These are phyloP conservation scores for Wallacemonas rigidus DNA, from an alignment of 208 protist species.

Conservation along the genomic window DNA sequence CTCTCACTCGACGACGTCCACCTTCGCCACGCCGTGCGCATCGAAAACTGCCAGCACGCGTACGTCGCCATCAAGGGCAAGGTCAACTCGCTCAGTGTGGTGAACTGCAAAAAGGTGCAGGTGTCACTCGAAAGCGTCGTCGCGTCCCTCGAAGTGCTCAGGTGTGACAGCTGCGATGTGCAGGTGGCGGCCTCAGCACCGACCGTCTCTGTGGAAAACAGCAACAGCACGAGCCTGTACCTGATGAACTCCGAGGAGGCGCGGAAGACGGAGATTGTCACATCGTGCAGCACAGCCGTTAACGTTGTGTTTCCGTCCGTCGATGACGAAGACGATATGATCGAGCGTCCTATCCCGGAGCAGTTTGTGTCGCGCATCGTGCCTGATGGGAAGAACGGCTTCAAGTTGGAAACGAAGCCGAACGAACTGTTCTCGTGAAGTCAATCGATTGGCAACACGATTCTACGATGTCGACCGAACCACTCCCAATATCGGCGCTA, in stretches of 20 bases:
- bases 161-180: conserved; percentile 62
- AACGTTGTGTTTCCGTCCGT: conserved; percentile 71
- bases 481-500: background rate
- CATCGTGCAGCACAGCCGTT: conserved; percentile 69
- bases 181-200: conserved; percentile 62
- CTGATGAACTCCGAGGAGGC: conserved; percentile 62
- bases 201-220: conserved; percentile 68
- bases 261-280: conserved; percentile 71
- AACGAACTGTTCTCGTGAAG: conserved; percentile 24
- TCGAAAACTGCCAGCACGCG: conserved; percentile 67
- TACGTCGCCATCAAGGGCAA: conserved; percentile 73
- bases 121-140: conserved; percentile 70
- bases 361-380: conserved; percentile 82
- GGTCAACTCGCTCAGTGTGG: conserved; percentile 75
- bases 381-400: conserved; percentile 53
- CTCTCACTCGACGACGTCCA: conserved; percentile 56
- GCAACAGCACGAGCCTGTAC: conserved; percentile 64
- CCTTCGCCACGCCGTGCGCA: conserved; percentile 78
- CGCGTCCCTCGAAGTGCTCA: conserved; percentile 70
- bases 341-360: conserved; percentile 76
- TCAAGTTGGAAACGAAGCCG: conserved; percentile 71
- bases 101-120: conserved; percentile 75
- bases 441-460: background rate
- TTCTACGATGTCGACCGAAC: background rate
- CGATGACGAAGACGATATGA: conserved; percentile 53